phyloP scores from a whole-genome alignment of 495 filamentous ascomycete species.

The Tuber calosporum region DNA sequence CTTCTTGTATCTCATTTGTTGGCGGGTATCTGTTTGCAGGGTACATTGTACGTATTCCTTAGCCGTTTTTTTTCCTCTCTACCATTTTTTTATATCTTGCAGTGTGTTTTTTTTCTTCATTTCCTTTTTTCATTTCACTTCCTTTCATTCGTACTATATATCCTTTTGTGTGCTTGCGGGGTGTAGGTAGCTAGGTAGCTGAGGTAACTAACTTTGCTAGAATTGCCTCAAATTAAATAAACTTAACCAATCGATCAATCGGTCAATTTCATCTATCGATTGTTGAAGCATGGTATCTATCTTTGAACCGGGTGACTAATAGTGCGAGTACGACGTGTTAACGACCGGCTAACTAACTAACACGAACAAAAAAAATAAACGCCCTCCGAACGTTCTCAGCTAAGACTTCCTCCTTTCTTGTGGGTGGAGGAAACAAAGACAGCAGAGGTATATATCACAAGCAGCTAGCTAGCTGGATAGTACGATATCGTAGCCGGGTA shows the following conservation, averaged over 20 bases:
- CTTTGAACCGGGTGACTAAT: neutral
- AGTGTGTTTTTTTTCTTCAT: neutral
- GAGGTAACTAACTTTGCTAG: conserved; percentile 5
- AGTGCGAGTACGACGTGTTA: neutral
- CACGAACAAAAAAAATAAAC: neutral
- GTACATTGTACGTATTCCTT: conserved; percentile 5
- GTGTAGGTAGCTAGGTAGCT: conserved; percentile 4
- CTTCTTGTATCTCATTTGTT: conserved; percentile 6
- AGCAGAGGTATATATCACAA: neutral
- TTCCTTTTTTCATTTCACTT: neutral
- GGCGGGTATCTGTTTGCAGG: neutral
- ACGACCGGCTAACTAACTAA: neutral
- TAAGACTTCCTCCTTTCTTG: neutral
- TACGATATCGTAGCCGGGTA: neutral
- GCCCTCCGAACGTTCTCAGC: neutral
- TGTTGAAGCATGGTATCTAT: neutral
- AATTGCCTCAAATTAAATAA: conserved; percentile 3
- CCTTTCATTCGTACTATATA: conserved; percentile 4
- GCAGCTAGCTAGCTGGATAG: neutral
- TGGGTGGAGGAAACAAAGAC: neutral
- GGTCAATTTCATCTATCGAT: neutral
- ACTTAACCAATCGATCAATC: neutral
- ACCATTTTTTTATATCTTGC: neutral
- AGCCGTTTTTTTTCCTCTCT: neutral
- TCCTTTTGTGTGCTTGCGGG: neutral